Evolutionary conservation across 2,329 filamentous ascomycete species (phyloP).

Genomic region (Sporothrix curviconia): DNA sequence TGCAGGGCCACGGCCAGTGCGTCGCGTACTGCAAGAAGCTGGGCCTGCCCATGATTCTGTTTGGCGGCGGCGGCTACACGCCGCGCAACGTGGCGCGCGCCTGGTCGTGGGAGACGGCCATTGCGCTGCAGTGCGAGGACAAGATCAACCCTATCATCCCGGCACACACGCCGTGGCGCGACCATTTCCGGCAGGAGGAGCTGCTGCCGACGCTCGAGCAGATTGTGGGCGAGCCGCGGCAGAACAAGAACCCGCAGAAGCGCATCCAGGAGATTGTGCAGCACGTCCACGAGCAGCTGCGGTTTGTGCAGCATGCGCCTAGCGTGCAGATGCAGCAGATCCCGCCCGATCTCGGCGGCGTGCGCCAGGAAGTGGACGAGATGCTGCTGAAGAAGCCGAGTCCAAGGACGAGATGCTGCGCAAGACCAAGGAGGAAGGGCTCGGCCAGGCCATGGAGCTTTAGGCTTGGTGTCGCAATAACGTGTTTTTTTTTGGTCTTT

Average conservation of each 20-base stretch:
- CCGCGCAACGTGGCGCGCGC: slow-evolving; percentile 92
- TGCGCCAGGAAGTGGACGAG: slow-evolving; percentile 64
- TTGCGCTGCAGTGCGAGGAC: slow-evolving; percentile 70
- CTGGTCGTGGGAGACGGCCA: slow-evolving; percentile 94
- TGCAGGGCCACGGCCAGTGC: slow-evolving; percentile 87
- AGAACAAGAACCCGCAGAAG: slow-evolving; percentile 74
- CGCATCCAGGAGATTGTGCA: slow-evolving; percentile 69
- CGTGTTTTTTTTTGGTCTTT: background rate
- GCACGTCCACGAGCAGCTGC: slow-evolving; percentile 75
- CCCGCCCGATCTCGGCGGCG: slow-evolving; percentile 64
- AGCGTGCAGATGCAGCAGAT: slow-evolving; percentile 80
- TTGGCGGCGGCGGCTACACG: slow-evolving; percentile 94
- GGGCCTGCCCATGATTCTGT: slow-evolving; percentile 74
- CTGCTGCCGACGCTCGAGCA: slow-evolving; percentile 82
- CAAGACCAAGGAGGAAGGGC: slow-evolving; percentile 48
- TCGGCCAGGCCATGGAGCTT: slow-evolving; percentile 51
- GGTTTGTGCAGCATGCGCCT: slow-evolving; percentile 77
- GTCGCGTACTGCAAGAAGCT: slow-evolving; percentile 82
- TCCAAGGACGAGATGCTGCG: slow-evolving; percentile 50
- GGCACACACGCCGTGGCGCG: slow-evolving; percentile 72
- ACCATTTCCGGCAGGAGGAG: slow-evolving; percentile 81
- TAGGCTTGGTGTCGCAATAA: background rate
- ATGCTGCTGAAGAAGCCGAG: slow-evolving; percentile 57
- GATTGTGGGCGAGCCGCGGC: slow-evolving; percentile 58
- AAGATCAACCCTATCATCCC: slow-evolving; percentile 69